phyloP scores from a whole-genome alignment of 768 basidiomycete genomes.

The Pleurotus eryngii region DNA sequence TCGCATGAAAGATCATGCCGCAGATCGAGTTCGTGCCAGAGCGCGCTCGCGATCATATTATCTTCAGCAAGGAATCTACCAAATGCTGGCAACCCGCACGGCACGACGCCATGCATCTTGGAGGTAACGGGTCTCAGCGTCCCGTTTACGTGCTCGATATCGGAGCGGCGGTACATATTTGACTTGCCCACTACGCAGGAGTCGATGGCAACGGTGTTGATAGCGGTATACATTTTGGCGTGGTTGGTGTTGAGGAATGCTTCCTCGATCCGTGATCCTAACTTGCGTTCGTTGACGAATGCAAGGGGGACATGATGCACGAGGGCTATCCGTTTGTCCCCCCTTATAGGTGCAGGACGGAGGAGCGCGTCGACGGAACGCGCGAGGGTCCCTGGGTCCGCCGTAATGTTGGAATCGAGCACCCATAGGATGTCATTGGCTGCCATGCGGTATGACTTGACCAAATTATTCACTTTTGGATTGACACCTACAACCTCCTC shows the following conservation, averaged over 20 bases:
- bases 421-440: constrained; percentile 93
- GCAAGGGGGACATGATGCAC: constrained; percentile 98
- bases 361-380: constrained; percentile 79
- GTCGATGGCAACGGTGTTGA: constrained; percentile 84
- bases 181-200: constrained; percentile 98
- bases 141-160: constrained; percentile 74
- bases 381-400: constrained; percentile 73
- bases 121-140: constrained; percentile 47
- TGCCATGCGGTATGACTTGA: constrained; percentile 79
- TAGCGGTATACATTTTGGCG: constrained; percentile 96
- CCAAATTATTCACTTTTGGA: constrained; percentile 96
- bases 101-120: constrained; percentile 10
- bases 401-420: constrained; percentile 91
- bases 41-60: constrained; percentile 89
- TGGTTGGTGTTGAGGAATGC: constrained; percentile 97
- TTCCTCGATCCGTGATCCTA: constrained; percentile 87
- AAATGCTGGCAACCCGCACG: constrained; percentile 72
- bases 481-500: constrained; percentile 87
- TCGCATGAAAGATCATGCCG: constrained; percentile 91
- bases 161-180: constrained; percentile 87
- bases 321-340: constrained; percentile 60
- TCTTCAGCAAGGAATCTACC: constrained; percentile 93
- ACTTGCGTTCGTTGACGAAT: constrained; percentile 57
- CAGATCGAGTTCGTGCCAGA: constrained; percentile 92
- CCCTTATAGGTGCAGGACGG: constrained; percentile 29